Conservation (phyloP, 805 yeast species). For the Saccharomycopsis sp. region DNA sequence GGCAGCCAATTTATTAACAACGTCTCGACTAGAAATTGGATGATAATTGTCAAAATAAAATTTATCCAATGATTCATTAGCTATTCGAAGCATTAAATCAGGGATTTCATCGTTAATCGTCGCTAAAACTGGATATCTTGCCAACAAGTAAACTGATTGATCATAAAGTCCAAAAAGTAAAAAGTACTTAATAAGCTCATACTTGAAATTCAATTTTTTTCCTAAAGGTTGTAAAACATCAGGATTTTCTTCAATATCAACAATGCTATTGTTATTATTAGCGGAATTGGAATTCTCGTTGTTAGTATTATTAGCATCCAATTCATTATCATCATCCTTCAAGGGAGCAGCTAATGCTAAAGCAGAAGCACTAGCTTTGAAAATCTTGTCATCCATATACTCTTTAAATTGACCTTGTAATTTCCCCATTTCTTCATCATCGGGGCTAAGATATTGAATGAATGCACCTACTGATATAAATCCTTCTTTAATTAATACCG, state of each 20-base stretch:
- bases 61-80: conserved; percentile 44
- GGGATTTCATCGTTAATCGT: conserved; percentile 44
- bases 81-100: conserved; percentile 40
- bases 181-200: conserved; percentile 44
- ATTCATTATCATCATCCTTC: conserved; percentile 55
- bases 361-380: conserved; percentile 64
- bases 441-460: conserved; percentile 50
- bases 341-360: conserved; percentile 85
- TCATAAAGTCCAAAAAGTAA: conserved; percentile 54
- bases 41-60: conserved; percentile 30
- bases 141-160: conserved; percentile 53
- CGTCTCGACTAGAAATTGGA: conserved; percentile 19
- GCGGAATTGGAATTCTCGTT: conserved; percentile 4
- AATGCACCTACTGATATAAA: conserved; percentile 58
- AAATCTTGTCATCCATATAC: conserved; percentile 47
- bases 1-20: conserved; percentile 23
- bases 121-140: conserved; percentile 56
- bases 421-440: conserved; percentile 37
- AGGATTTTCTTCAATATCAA: conserved; percentile 12
- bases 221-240: conserved; percentile 25
- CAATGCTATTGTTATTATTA: conserved; percentile 9
- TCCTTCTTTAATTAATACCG: conserved; percentile 56
- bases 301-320: conserved; percentile 23
- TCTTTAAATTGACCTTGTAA: conserved; percentile 39
- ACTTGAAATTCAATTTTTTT: conserved; percentile 29